Evolutionary conservation across 371 early-diverging fungal genomes (phyloP).

Genomic region (Rhizopus arrhizus): DNA sequence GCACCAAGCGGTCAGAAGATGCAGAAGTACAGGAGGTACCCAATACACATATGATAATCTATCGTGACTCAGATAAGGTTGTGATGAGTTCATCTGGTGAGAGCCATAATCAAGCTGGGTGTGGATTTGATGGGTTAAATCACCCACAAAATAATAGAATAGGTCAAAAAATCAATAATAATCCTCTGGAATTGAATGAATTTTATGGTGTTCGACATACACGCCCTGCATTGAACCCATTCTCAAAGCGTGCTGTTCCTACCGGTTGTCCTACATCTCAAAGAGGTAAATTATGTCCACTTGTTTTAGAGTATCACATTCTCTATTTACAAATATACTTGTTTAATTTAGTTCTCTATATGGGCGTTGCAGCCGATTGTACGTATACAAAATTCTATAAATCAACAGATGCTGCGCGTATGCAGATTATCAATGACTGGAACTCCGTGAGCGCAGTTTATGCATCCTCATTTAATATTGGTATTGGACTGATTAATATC

Average conservation of each 20-base stretch:
- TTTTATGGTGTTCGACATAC: neutral
- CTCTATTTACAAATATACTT: neutral
- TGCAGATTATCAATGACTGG: constrained; percentile 77
- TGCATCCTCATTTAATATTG: constrained; percentile 86
- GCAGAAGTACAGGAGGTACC: constrained; percentile 30
- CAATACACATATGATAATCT: constrained; percentile 57
- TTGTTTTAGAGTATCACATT: neutral
- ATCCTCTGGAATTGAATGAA: constrained; percentile 11
- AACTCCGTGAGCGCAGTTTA: constrained; percentile 82
- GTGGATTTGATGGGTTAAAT: constrained; percentile 37
- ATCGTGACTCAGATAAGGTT: constrained; percentile 68
- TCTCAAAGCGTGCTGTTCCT: constrained; percentile 41
- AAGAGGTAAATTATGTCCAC: constrained; percentile 33
- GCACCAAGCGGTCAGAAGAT: constrained; percentile 65
- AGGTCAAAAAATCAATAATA: constrained; percentile 2
- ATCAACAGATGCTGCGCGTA: constrained; percentile 58
- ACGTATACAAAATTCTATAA: constrained; percentile 67
- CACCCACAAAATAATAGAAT: neutral
- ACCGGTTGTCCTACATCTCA: constrained; percentile 46
- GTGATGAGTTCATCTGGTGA: neutral
- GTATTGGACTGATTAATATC: constrained; percentile 83
- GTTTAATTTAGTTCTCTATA: constrained; percentile 18
- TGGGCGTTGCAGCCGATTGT: constrained; percentile 75
- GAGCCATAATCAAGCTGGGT: constrained; percentile 6
- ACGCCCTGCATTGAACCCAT: constrained; percentile 11